These are phyloP conservation scores for Fusarium sp. DNA, from an alignment of 2,329 filamentous ascomycete genomes.

Conservation along the genomic window DNA sequence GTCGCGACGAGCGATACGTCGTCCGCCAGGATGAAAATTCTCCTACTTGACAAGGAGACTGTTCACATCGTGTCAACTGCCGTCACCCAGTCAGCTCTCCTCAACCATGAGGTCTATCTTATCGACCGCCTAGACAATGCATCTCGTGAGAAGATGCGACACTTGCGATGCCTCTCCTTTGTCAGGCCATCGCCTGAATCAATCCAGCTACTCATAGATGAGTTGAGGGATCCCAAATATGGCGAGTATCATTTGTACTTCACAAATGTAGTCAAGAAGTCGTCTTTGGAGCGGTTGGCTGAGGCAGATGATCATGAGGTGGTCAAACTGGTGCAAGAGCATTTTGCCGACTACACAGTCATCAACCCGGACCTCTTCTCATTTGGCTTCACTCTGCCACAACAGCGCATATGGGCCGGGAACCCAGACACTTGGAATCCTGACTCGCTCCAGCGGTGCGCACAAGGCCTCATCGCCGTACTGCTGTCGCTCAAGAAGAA, in stretches of 20 bases:
- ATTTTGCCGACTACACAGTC: slow-evolving; percentile 95
- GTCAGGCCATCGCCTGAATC: slow-evolving; percentile 92
- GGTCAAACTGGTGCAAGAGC: slow-evolving; percentile 91
- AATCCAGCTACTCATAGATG: slow-evolving; percentile 93
- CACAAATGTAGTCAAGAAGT: slow-evolving; percentile 98
- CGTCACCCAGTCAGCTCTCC: slow-evolving; percentile 91
- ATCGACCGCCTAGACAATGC: slow-evolving; percentile 94
- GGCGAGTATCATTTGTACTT: slow-evolving; percentile 98
- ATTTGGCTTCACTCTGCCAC: slow-evolving; percentile 76
- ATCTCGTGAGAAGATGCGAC: slow-evolving; percentile 95
- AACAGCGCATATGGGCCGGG: slow-evolving; percentile 82
- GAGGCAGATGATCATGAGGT: slow-evolving; percentile 98
- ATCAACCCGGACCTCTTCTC: slow-evolving; percentile 95
- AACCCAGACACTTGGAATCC: slow-evolving; percentile 90
- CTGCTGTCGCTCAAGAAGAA: slow-evolving; percentile 95
- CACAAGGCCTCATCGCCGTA: slow-evolving; percentile 86
- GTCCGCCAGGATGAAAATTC: slow-evolving; percentile 96
- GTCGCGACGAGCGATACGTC: slow-evolving; percentile 76
- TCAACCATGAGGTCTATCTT: slow-evolving; percentile 97
- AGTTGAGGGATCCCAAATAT: slow-evolving; percentile 95
- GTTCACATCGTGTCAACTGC: slow-evolving; percentile 94
- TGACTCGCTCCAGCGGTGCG: slow-evolving; percentile 85
- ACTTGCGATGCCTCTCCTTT: slow-evolving; percentile 92
- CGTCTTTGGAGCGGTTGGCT: slow-evolving; percentile 89
- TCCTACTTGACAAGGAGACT: slow-evolving; percentile 93